Evolutionary conservation across 202 grass and related monocot genomes (phyloP), one percentile per base, ranked within the genome.

Genomic region (Musa balbisiana): DNA sequence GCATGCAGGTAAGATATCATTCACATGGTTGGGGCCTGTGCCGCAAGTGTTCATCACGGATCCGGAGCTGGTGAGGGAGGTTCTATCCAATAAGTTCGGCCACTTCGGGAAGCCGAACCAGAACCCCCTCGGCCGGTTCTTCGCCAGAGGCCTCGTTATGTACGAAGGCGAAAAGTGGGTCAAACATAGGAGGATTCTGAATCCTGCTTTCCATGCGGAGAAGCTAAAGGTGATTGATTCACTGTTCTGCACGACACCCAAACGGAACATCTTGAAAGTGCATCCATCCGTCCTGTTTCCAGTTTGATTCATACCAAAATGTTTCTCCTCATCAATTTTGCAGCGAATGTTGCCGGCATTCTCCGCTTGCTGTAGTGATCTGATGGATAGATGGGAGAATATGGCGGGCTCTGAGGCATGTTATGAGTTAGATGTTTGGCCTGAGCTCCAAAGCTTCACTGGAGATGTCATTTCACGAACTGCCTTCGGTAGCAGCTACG

Each of bases 161-260:
- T 80, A 84, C 51, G 68, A 91, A 26, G 92, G 92, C 19, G 87
- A 96, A 22, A 96, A 96, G 73, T 96, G 92, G 92, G 84, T 67
- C 55, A 96, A 86, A 49, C 92, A 91, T 27, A 67, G 89, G 73
- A 96, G 84, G 81, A 96, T 96, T 80, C 78, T 96, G 16, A 96
- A 86, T 80, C 89, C 88, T 43, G 33, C 33, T 43, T 64, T 64
- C 20, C 62, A 64, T 64, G 8, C 23, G 1, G 62, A 64, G 62
- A 64, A 64, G 9, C 3, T 64, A 19, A 64, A 64, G 62, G 67
- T 49, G 2, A 11, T 71, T 84, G 8, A 69, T 50, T 69, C 25
- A 6, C 49, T 43, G 13, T 17, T 58, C 8, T 12, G 5, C 52
- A 11, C 17, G 63, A 21, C 19, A 43, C 66, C 14, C n/a, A 8